Percentiles rank a stretch among this genome's conserved stretches.
phyloP scores from a whole-genome alignment of 208 protist genomes.

The Acanthamoeba quina region DNA sequence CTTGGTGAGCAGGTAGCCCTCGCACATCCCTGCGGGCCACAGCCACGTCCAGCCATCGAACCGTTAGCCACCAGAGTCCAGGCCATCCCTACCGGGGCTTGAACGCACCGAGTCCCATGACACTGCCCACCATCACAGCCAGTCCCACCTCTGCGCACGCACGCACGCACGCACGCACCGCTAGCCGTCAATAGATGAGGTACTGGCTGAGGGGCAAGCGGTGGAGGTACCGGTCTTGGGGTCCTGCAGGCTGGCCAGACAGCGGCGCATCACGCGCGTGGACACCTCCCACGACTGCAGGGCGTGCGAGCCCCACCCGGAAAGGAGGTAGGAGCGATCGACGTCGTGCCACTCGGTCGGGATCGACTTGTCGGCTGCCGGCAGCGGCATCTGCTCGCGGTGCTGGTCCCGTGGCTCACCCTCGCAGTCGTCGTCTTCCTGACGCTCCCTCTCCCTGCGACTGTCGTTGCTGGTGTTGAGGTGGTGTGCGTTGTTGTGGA shows the following conservation, averaged over 20 bases:
- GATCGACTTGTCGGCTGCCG: not conserved
- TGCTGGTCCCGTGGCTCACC: not conserved
- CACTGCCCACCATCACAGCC: conserved; percentile 1
- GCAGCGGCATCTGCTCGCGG: not conserved
- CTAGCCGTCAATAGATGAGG: too few relatives aligned
- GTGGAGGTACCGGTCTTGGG: not conserved
- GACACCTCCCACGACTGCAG: conserved; percentile 9
- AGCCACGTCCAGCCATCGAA: not conserved
- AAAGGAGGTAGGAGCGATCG: not conserved
- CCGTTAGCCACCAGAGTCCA: not conserved
- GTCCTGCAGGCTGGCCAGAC: conserved; percentile 16
- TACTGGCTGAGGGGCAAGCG: not conserved
- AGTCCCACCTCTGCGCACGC: not conserved
- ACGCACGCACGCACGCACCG: not conserved
- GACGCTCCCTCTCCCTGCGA: too few relatives aligned
- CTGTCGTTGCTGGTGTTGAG: too few relatives aligned
- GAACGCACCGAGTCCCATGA: conserved; percentile 1
- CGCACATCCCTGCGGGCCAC: not conserved
- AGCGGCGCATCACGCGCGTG: conserved; percentile 9
- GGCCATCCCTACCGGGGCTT: not conserved
- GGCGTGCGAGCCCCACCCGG: not conserved
- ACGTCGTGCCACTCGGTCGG: not conserved
- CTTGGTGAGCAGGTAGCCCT: conserved; percentile 10
- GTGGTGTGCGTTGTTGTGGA: not conserved
- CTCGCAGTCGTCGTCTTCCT: not conserved